These are phyloP conservation scores for Allomyces arbusculus DNA, from an alignment of 192 early-diverging fungal species.

Conservation along the genomic window DNA sequence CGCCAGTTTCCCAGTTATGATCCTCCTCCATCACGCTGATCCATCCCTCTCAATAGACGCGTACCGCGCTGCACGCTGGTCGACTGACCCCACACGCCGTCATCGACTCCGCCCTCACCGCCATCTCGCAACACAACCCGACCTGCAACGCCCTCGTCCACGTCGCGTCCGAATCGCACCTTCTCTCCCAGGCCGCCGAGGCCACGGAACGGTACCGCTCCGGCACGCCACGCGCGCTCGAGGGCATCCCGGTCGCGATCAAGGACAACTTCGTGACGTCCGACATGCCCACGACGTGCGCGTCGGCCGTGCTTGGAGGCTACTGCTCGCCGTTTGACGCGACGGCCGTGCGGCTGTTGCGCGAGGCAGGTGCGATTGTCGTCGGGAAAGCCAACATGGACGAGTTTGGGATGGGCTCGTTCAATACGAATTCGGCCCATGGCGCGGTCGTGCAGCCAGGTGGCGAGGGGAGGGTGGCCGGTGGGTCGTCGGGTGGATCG, in stretches of 20 bases:
- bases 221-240: constrained; percentile 14
- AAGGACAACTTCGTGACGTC: constrained; percentile 65
- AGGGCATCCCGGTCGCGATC: constrained; percentile 45
- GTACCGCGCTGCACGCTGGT: too few relatives aligned
- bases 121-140: not conserved
- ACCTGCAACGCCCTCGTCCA: not conserved
- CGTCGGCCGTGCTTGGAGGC: constrained; percentile 46
- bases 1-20: too few relatives aligned
- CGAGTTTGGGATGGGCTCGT: constrained; percentile 89
- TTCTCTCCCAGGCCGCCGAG: not conserved
- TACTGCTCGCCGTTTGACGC: constrained; percentile 51
- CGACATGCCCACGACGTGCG: constrained; percentile 46
- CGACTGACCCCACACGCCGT: not conserved
- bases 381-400: constrained; percentile 81
- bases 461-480: constrained; percentile 28
- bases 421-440: constrained; percentile 18
- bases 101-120: not conserved
- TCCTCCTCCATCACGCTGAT: too few relatives aligned
- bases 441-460: constrained; percentile 16
- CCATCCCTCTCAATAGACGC: too few relatives aligned
- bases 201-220: not conserved
- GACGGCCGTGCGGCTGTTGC: constrained; percentile 41
- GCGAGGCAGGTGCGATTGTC: constrained; percentile 37
- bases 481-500: constrained; percentile 82
- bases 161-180: not conserved